Evolutionary conservation across 1,139 yeast species (phyloP), one percentile per base, ranked within the genome.

Genomic region (Lodderomyces parapsilosis): DNA sequence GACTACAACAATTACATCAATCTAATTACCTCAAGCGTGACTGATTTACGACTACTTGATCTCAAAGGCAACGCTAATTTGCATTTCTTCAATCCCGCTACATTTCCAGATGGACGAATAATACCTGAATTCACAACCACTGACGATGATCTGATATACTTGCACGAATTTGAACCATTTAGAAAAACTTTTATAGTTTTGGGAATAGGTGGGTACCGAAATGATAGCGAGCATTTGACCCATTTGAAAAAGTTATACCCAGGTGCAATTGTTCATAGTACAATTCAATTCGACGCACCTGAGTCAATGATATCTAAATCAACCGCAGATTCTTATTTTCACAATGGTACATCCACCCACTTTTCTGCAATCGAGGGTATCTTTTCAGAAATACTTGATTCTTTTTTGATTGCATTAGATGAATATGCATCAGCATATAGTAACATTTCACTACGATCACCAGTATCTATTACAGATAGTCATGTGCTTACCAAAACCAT

Each of bases 141-240:
- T 1, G 88, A 84, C 46, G 68, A 73, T 19, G 87, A 83, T 41
- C 68, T 70, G 17, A 65, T 81, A 8, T 84, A 86, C 47, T 67
- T 91, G 43, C 88, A 86, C 53, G 97, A 91, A 61, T 81, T 91
- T 51, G 98, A 93, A 61, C 96, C 96, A 1, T 88, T 76, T 61
- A 66, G 98, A 42, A 89, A 89, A 59, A 77, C 83, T 0, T 82
- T 85, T 50, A 71, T 83, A 5, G 75, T 86, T 1, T 56, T 91
- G 28, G 96, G 94, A 0, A 54, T 86, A 18, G 78, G 81, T 1
- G 64, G 68, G 32, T 80, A 74, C 58, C 56, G 53, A 1, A 38
- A 43, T 1, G 42, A 44, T 13, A 32, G 30, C 3, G 34, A 39
- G 8, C 31, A 28, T 17, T 43, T 46, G 33, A 22, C 35, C 6